Base-by-base conservation (phyloP, 805 yeast genomes). In the Zygoascus ofunaensis region DNA sequence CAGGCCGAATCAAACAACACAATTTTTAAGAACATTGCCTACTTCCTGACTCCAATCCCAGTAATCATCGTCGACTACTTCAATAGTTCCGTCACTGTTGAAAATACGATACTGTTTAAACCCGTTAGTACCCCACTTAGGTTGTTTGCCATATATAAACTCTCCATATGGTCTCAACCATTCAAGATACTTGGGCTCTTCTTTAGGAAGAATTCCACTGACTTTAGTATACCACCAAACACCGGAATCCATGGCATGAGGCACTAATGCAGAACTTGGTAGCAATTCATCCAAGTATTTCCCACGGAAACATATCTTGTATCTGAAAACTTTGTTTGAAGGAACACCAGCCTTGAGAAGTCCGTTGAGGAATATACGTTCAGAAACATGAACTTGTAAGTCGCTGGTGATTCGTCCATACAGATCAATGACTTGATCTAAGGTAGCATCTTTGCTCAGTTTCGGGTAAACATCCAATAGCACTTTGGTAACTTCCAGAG, bases 201-300 rank as follows among this genome's bases (percentile, higher is more conserved):
- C 47, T 7, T 20, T 33, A 14, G 36, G 35, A 22, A 21, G 22
- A 12, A 41, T 37, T n/a, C 37, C 41, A 35, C 2, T n/a, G n/a
- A 39, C 40, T 5, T 21, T 22, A 39, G 26, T 46, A 37, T 35
- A 35, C 19, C 33, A 46, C 49, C 49, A 46, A 15, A 46, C 24
- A 28, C 41, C 41, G 24, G 39, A 15, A 22, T 46, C 49, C 2
- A 44, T 47, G 10, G 33, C 46, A 39, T 46, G 49, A 2, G 49
- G 49, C 10, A 46, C 49, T 21, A 14, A n/a, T 8, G 14, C 19
- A 3, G 39, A 41, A 4, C 42, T 39, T 7, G 28, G 22, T 10
- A 18, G 38, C 14, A 37, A 39, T 14, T 37, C 23, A n/a, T 39
- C 46, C 19, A 34, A 26, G n/a, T 17, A 36, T 21, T 44, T 21